Conservation (phyloP, 257 asterid genomes). For the Phtheirospermum japonicum region DNA sequence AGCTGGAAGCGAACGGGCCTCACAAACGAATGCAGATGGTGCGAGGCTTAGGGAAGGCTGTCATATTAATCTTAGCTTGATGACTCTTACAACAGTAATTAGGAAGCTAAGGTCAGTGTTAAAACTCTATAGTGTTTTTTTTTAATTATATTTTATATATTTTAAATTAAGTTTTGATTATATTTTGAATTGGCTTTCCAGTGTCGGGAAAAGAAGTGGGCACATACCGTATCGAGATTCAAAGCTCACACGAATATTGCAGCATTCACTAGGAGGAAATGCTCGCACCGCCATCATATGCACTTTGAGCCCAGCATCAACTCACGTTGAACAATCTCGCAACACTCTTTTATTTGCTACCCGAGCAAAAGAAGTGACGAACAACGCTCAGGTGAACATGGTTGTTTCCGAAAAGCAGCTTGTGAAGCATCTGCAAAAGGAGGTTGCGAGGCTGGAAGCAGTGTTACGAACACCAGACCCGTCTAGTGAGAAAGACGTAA, state of each 20-base stretch:
- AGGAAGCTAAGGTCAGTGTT: slow-evolving; percentile 77
- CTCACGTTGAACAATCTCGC: slow-evolving; percentile 89
- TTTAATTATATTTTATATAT: no score
- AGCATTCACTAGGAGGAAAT: slow-evolving; percentile 96
- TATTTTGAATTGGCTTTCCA: slow-evolving; percentile 32
- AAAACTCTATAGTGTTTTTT: no score
- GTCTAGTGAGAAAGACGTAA: slow-evolving; percentile 63
- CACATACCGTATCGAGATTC: slow-evolving; percentile 95
- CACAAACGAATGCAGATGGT: slow-evolving; percentile 95
- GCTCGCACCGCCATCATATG: slow-evolving; percentile 98
- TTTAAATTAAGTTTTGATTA: no score
- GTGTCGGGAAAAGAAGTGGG: slow-evolving; percentile 90
- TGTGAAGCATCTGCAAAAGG: slow-evolving; percentile 93
- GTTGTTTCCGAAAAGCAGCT: slow-evolving; percentile 89
- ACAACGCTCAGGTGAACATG: slow-evolving; percentile 92
- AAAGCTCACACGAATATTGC: slow-evolving; percentile 92
- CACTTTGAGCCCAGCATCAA: slow-evolving; percentile 91
- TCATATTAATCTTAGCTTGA: slow-evolving; percentile 92
- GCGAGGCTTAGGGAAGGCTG: slow-evolving; percentile 96
- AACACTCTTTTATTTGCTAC: slow-evolving; percentile 90
- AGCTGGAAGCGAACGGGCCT: slow-evolving; percentile 95
- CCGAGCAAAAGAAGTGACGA: slow-evolving; percentile 96
- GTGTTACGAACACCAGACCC: slow-evolving; percentile 83
- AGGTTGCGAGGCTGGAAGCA: slow-evolving; percentile 93
- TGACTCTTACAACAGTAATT: slow-evolving; percentile 93